Evolutionary conservation across 352 stramenopile species (phyloP), one percentile per base, ranked within the genome.

Genomic region (Globisporangium mamillatum): DNA sequence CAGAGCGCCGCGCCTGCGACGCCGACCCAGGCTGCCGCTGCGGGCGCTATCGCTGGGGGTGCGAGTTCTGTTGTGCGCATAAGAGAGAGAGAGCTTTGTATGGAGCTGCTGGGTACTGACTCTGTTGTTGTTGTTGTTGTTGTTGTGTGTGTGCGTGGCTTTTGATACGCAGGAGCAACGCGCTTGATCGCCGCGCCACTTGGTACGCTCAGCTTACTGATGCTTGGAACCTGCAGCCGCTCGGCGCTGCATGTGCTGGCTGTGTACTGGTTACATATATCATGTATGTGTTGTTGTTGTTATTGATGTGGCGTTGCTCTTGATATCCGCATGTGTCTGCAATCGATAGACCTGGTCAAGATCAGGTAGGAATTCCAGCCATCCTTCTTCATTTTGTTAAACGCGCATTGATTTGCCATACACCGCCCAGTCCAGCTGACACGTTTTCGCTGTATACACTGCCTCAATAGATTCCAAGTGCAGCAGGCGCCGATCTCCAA

Each of bases 161-260:
- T 50, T 44, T 16, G 9, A 7, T 64, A 3, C 41, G 29, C 66
- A 90, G 85, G 79, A 18, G 61, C 75, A 6, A 93, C 82, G 52
- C 81, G 88, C n/a, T 41, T 93, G 48, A 64, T 93, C 44, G 84
- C 85, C 25, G 88, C 88, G n/a, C 88, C 88, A 9, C 68, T 95
- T 29, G 79, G 79, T 87, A 80, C 20, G 68, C 25, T 36, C 32
- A 2, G 32, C 32, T 36, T n/a, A 16, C 6, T 48, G 16, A 5
- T 48, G 12, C 41, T 20, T 16, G 14, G 44, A 22, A 7, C 7
- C 10, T 46, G 14, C 24, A 24, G 41, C 18, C 8, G 14, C 29
- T 38, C 5, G 29, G 20, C 34, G 16, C 10, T 62, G 38, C 25
- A 44, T 61, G 66, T 44, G 36, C 65, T 64, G 66, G 62, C 60